Conservation (phyloP, 2,329 filamentous ascomycete species). For the Fusarium keratoplasticum region DNA sequence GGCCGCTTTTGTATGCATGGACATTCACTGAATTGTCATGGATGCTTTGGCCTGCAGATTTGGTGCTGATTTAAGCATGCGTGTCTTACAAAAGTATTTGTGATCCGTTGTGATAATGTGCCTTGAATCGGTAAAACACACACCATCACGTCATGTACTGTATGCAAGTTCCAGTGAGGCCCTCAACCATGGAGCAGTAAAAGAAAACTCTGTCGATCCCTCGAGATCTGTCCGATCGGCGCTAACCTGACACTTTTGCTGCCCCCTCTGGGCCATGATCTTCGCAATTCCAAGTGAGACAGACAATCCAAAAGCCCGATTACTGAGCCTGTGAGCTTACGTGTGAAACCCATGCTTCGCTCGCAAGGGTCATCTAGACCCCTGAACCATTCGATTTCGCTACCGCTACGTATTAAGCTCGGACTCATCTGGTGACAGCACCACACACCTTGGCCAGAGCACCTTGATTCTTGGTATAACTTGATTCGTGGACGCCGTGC, state of each 20-base stretch:
- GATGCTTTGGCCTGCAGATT: neutral
- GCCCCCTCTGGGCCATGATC: neutral
- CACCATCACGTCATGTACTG: neutral
- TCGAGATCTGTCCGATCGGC: neutral
- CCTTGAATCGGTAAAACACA: neutral
- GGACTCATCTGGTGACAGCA: neutral
- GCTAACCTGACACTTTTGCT: neutral
- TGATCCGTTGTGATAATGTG: neutral
- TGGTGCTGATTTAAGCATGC: neutral
- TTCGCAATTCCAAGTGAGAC: neutral
- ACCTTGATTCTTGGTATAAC: neutral
- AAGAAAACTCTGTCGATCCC: neutral
- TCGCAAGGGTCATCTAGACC: neutral
- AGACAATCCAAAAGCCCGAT: neutral
- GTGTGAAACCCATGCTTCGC: neutral
- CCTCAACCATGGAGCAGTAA: neutral
- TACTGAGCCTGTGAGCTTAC: neutral
- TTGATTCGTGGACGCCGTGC: neutral
- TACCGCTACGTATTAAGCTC: neutral
- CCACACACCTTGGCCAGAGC: neutral
- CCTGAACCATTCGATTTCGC: neutral
- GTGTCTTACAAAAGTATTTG: neutral
- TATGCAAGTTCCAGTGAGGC: neutral
- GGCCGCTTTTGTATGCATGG: neutral
- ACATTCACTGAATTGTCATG: neutral